Evolutionary conservation across 129 eudicot species (phyloP).

Genomic region (Escallonia herrerae): DNA sequence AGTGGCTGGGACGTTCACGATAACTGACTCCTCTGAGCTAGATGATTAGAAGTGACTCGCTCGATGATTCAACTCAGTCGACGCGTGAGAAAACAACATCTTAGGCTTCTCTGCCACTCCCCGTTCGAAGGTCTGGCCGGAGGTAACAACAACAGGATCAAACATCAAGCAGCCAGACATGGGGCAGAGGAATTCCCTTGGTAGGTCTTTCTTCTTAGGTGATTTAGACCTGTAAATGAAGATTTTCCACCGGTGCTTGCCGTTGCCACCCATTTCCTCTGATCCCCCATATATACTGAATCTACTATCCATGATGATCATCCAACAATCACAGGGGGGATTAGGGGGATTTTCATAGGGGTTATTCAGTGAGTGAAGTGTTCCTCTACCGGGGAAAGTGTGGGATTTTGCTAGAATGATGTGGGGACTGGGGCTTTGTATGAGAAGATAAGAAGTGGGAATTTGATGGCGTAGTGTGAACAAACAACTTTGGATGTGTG

Average conservation of each 20-base stretch:
- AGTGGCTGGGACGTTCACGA: conserved; percentile 53
- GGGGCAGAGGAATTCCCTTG: conserved; percentile 63
- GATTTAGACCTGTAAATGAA: conserved; percentile 27
- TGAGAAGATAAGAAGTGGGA: too few relatives aligned
- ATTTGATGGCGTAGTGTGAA: too few relatives aligned
- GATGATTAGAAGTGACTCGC: conserved; percentile 39
- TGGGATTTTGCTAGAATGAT: too few relatives aligned
- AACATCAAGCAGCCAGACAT: conserved; percentile 50
- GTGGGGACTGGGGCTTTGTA: too few relatives aligned
- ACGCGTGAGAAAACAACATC: conserved; percentile 46
- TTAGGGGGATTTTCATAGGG: too few relatives aligned
- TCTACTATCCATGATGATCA: too few relatives aligned
- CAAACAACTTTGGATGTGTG: too few relatives aligned
- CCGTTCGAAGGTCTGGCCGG: conserved; percentile 82
- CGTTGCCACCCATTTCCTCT: conserved; percentile 45
- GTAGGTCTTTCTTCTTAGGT: conserved; percentile 33
- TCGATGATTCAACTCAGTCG: conserved; percentile 50
- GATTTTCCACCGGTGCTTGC: conserved; percentile 44
- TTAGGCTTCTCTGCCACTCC: conserved; percentile 49
- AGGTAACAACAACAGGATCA: conserved; percentile 75
- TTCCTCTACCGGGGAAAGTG: too few relatives aligned
- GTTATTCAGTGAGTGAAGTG: too few relatives aligned
- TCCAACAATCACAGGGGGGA: too few relatives aligned
- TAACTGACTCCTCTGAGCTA: conserved; percentile 86
- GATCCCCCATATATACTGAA: too few relatives aligned